Evolutionary conservation across 495 filamentous ascomycete species (phyloP).

Genomic region (Thermochaetoides thermophila): DNA sequence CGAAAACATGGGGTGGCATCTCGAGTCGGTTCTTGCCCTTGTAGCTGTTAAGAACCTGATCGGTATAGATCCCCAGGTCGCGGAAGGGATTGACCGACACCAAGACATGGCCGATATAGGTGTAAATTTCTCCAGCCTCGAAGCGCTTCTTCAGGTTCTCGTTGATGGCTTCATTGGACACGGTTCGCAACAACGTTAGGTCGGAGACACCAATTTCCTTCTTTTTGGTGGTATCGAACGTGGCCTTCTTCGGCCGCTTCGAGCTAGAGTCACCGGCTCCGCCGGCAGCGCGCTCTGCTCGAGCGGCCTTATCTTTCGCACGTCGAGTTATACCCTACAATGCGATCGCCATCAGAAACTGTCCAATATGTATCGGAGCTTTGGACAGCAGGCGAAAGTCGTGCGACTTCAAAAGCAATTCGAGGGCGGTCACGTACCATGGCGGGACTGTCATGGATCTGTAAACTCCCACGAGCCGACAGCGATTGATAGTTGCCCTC

Average conservation of each 20-base stretch:
- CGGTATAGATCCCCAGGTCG: slow-evolving; percentile 97
- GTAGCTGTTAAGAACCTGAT: slow-evolving; percentile 79
- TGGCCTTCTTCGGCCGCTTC: slow-evolving; percentile 81
- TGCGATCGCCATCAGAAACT: slow-evolving; percentile 4
- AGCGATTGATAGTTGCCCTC: slow-evolving; percentile 2
- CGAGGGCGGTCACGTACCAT: too few relatives aligned
- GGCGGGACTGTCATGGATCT: slow-evolving; percentile 12
- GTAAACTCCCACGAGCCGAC: slow-evolving; percentile 5
- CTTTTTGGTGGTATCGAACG: slow-evolving; percentile 92
- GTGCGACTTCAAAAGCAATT: too few relatives aligned
- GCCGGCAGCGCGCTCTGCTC: slow-evolving; percentile 38
- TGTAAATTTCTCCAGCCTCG: slow-evolving; percentile 94
- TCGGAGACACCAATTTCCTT: slow-evolving; percentile 98
- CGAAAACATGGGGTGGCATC: slow-evolving; percentile 91
- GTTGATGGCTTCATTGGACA: slow-evolving; percentile 98
- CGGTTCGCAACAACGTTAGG: slow-evolving; percentile 92
- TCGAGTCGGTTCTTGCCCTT: slow-evolving; percentile 93
- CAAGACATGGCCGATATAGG: slow-evolving; percentile 98
- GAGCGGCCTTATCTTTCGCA: slow-evolving; percentile 48
- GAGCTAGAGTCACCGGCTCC: slow-evolving; percentile 32
- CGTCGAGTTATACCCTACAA: slow-evolving; percentile 40
- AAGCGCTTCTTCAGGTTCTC: slow-evolving; percentile 97
- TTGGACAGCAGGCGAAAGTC: neutral
- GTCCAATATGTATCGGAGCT: neutral
- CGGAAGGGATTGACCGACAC: slow-evolving; percentile 98